Base-by-base conservation (phyloP, 257 asterid species). In the Solanum microdontum region DNA sequence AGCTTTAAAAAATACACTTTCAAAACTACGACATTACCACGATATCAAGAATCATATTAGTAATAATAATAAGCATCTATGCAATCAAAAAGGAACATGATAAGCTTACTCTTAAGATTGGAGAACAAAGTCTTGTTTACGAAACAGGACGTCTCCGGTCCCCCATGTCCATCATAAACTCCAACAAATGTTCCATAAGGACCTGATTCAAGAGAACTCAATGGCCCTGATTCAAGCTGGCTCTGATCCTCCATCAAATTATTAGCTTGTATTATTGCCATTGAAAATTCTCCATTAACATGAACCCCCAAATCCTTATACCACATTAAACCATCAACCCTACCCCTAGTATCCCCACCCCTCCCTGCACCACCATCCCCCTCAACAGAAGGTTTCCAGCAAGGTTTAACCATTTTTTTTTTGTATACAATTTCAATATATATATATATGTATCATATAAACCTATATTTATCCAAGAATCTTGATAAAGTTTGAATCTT, bases 81-180 rank as follows among this genome's bases (percentile, higher is more conserved):
- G 37, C 60, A 87, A 84, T 39, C 43, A 40, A 72, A 88, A 82
- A 74, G 83, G 43, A 72, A 84, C 69, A 82, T 17, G 85, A 90
- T 72, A 17, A 32, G 13, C 99, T 62, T 94, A 97, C 99, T 94
- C 94, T 95, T 95, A 55, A 97, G 94, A 87, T 94, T 94, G 90
- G 84, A 87, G 91, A 96, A 97, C 60, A 97, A 88, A 87, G 69
- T 91, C 14, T 93, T 93, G 32, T 94, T 95, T 51, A 96, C 94
- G 72, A 93, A 97, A 28, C 99, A 94, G 12, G 99, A 87, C 4
- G 99, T 89, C 93, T 97, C 99, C 2, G 99, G 98, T 55, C 99
- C 99, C 64, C 99, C 99, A 89, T 97, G 99, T n/a, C 99, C 99
- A 91, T 97, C 99, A 87, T 95, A 95, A 43, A 97, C 96, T 51